phyloP scores from a whole-genome alignment of 768 basidiomycete genomes.

The Panus rudis region DNA sequence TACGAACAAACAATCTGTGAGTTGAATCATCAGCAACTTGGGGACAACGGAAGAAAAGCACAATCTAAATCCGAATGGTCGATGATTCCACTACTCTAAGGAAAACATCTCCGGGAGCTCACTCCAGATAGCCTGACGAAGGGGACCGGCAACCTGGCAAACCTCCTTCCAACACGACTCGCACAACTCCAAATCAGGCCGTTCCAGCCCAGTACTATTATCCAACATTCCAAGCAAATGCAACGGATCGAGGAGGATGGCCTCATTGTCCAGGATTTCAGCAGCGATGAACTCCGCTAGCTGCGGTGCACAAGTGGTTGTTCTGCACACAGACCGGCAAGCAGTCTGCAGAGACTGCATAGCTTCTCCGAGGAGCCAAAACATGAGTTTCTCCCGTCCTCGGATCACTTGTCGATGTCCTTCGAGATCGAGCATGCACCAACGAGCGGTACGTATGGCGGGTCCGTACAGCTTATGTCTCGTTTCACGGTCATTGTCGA shows the following conservation, averaged over 20 bases:
- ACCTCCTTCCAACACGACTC: slow-evolving; percentile 3
- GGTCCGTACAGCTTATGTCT: background rate
- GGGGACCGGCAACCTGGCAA: too few relatives aligned
- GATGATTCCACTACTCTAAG: too few relatives aligned
- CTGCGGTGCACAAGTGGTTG: slow-evolving; percentile 3
- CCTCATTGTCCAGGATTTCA: slow-evolving; percentile 6
- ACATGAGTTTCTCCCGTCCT: slow-evolving; percentile 4
- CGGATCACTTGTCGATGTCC: slow-evolving; percentile 2
- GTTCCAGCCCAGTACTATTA: too few relatives aligned
- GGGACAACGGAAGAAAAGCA: too few relatives aligned
- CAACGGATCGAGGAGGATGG: slow-evolving; percentile 7
- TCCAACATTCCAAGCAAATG: slow-evolving; percentile 3
- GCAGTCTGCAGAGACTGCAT: too few relatives aligned
- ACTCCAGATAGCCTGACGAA: slow-evolving; percentile 9
- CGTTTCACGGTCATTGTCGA: slow-evolving; percentile 7
- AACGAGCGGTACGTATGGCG: slow-evolving; percentile 6
- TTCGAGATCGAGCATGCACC: slow-evolving; percentile 4
- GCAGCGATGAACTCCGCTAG: slow-evolving; percentile 2
- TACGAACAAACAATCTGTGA: too few relatives aligned
- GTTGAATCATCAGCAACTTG: too few relatives aligned
- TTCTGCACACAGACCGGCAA: too few relatives aligned
- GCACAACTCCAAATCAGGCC: slow-evolving; percentile 4
- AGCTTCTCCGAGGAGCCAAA: slow-evolving; percentile 9
- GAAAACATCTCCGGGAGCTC: slow-evolving; percentile 8
- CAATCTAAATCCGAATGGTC: too few relatives aligned